These are phyloP conservation scores for Neckera pumila DNA, from an alignment of 225 moss, liverwort and hornwort species.

Conservation along the genomic window DNA sequence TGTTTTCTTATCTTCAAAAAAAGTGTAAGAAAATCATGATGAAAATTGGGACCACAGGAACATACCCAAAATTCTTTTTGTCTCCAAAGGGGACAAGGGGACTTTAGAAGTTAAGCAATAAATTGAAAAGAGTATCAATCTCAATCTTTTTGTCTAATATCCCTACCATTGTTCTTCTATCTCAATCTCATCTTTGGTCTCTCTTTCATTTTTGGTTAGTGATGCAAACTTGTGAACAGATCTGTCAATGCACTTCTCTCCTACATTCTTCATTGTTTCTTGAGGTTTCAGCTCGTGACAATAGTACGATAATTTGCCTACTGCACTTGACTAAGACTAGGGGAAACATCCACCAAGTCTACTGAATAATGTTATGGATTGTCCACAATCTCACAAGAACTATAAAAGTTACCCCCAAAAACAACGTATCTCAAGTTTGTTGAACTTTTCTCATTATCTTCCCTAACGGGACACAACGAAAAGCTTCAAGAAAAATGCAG, in stretches of 20 bases:
- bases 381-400: background rate
- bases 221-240: background rate
- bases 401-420: no score
- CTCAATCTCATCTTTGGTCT: background rate
- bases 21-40: no score
- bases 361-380: background rate
- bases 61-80: rapidly evolving
- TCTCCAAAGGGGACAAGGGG: no score
- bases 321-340: background rate
- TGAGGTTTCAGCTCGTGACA: background rate
- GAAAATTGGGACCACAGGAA: no score
- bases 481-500: background rate
- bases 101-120: no score
- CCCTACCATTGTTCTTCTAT: no score
- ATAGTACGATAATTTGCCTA: background rate
- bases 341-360: background rate
- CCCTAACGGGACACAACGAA: background rate
- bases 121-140: background rate
- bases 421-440: background rate
- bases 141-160: no score
- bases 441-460: background rate
- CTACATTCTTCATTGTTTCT: background rate
- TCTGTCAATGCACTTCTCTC: background rate
- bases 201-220: no score
- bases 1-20: no score